These are phyloP conservation scores for Sporothrix pseudoabietina DNA, from an alignment of 2,329 filamentous ascomycete genomes.

Conservation along the genomic window DNA sequence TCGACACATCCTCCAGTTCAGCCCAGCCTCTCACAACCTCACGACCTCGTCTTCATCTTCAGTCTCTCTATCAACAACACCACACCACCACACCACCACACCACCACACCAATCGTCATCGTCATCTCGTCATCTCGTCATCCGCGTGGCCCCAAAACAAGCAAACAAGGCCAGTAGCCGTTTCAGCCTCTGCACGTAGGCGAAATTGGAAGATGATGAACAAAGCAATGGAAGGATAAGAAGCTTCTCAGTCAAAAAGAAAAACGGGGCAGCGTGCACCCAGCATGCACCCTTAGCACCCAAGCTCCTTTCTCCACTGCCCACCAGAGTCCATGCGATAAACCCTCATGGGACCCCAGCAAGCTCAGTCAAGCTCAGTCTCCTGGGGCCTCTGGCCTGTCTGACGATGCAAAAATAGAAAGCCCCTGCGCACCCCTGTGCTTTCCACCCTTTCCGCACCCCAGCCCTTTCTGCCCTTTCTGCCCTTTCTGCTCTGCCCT, in stretches of 20 bases:
- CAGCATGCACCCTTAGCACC: not conserved
- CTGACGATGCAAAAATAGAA: conserved; percentile 19
- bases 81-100: too few species aligned
- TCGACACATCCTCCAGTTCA: not conserved
- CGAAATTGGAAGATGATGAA: conserved; percentile 13
- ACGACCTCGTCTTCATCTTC: not conserved
- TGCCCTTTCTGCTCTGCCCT: not conserved
- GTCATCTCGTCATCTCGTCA: conserved; percentile 14
- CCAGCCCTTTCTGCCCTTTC: not conserved
- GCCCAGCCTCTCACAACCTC: not conserved
- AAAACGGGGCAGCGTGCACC: not conserved
- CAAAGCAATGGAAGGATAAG: not conserved
- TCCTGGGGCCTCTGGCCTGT: not conserved
- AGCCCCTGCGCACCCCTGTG: conserved; percentile 17
- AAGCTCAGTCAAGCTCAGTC: not conserved
- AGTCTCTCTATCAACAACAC: not conserved
- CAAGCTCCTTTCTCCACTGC: not conserved
- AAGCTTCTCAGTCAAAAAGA: not conserved
- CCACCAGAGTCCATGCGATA: conserved; percentile 15
- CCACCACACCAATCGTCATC: conserved; percentile 15
- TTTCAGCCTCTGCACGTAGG: conserved; percentile 19
- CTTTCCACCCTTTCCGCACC: not conserved
- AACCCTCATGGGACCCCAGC: conserved; percentile 15
- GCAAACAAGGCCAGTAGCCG: conserved; percentile 6
- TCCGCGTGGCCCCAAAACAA: not conserved